Conservation (phyloP, 1,284 basidiomycete genomes). For the Salmacisia buchloeana region DNA sequence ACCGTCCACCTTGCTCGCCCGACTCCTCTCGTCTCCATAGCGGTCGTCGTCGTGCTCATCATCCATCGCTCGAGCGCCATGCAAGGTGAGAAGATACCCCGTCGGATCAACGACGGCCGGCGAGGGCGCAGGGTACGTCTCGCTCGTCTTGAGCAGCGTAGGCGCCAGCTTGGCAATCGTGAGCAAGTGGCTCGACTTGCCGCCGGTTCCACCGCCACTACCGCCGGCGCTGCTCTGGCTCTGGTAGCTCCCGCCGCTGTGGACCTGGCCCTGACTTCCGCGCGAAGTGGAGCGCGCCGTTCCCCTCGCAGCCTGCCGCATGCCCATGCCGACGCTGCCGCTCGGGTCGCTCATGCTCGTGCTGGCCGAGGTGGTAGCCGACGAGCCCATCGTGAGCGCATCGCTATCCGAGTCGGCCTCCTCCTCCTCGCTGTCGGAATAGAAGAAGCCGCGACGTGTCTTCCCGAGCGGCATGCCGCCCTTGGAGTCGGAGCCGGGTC, state of each 20-base stretch:
- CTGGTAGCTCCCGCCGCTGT: too few species aligned
- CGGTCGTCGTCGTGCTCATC: not conserved
- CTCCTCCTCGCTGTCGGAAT: conserved; percentile 8
- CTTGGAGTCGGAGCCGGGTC: too few species aligned
- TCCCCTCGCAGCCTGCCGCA: too few species aligned
- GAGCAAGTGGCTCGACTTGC: conserved; percentile 22
- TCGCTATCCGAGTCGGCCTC: conserved; percentile 45
- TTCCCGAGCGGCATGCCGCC: too few species aligned
- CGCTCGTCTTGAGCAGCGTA: conserved; percentile 76
- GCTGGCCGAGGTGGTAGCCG: conserved; percentile 23
- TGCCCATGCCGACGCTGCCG: not conserved
- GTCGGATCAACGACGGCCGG: conserved; percentile 62
- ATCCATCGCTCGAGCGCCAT: not conserved
- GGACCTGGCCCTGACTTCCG: too few species aligned
- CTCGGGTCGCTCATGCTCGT: not conserved
- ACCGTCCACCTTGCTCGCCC: not conserved
- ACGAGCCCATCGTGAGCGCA: conserved; percentile 39
- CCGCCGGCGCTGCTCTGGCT: too few species aligned
- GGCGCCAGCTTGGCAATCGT: conserved; percentile 94
- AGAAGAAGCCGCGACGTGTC: conserved; percentile 8
- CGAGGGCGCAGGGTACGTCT: conserved; percentile 52
- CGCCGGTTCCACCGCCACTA: too few species aligned
- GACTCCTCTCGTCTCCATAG: not conserved
- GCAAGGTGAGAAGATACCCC: conserved; percentile 18
- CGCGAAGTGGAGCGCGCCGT: too few species aligned